These are phyloP conservation scores for Erodium moschatum DNA, from an alignment of 441 rosid species.

Conservation along the genomic window DNA sequence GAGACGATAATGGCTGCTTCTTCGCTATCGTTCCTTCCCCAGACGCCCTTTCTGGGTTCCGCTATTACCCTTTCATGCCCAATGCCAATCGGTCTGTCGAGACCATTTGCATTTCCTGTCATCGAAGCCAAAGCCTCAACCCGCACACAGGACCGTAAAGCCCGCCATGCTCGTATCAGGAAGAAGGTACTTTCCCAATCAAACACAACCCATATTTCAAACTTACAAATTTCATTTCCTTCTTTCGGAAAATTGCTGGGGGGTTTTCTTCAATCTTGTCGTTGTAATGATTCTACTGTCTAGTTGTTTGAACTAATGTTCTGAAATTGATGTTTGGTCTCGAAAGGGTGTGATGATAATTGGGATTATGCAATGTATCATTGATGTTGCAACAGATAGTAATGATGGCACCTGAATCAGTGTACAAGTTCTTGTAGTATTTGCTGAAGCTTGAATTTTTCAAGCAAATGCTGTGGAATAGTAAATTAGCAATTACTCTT, in stretches of 20 bases:
- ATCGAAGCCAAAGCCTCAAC: not conserved
- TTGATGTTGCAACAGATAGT: not conserved
- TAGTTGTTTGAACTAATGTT: not conserved
- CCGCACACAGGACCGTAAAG: not conserved
- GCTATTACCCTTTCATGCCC: not conserved
- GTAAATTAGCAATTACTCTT: not conserved
- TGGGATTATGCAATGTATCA: not conserved
- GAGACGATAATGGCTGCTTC: not conserved
- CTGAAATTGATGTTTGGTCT: not conserved
- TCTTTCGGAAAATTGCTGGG: not conserved
- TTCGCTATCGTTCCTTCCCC: conserved; percentile 4
- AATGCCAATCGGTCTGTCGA: not conserved
- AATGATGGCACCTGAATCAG: not conserved
- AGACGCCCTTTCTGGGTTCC: not conserved
- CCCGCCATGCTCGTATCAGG: conserved; percentile 4
- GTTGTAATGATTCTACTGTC: not conserved
- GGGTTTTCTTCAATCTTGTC: too few relatives aligned
- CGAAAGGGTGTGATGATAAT: not conserved
- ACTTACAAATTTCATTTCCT: not conserved
- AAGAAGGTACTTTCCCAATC: not conserved
- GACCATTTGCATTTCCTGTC: not conserved
- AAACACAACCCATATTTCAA: not conserved
- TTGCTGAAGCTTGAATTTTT: not conserved
- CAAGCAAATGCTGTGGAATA: not conserved
- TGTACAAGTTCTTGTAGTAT: not conserved